Evolutionary conservation across 805 yeast genomes (phyloP).

Genomic region (Alloascoidea hylecoeti): DNA sequence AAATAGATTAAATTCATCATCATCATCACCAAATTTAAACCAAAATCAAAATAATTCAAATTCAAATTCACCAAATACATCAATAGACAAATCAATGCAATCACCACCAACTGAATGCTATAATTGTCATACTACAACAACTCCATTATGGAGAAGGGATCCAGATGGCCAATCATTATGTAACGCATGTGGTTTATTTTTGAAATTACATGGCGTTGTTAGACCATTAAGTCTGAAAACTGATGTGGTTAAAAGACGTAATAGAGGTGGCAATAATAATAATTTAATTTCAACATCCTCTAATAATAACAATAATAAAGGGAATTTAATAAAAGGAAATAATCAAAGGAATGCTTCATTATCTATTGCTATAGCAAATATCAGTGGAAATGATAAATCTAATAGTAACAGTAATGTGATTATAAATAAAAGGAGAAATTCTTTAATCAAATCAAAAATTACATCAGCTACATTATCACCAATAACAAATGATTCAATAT

Average conservation of each 20-base stretch:
- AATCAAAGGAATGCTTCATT: slow-evolving; percentile 1
- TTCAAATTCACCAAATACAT: slow-evolving; percentile 3
- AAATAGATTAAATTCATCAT: slow-evolving; percentile 3
- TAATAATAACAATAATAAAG: neutral
- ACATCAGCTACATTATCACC: too few species aligned
- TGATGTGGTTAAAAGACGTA: slow-evolving; percentile 85
- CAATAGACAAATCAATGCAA: too few species aligned
- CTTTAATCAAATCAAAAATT: slow-evolving; percentile 7
- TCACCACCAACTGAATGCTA: slow-evolving; percentile 47
- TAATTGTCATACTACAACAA: slow-evolving; percentile 83
- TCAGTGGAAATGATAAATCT: slow-evolving; percentile 2
- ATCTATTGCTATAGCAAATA: slow-evolving; percentile 5
- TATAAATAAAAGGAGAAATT: slow-evolving; percentile 6
- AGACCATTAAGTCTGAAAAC: slow-evolving; percentile 85
- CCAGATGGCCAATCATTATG: slow-evolving; percentile 89
- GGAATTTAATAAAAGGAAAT: neutral
- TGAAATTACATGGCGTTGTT: slow-evolving; percentile 89
- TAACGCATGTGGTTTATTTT: slow-evolving; percentile 91
- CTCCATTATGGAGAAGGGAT: slow-evolving; percentile 92
- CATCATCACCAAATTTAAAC: slow-evolving; percentile 4
- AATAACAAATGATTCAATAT: too few species aligned
- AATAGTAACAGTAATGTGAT: slow-evolving; percentile 3
- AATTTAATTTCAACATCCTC: slow-evolving; percentile 5
- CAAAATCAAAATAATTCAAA: neutral
- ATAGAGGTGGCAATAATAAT: slow-evolving; percentile 33